Base-by-base conservation (phyloP, 2,329 filamentous ascomycete species). In the Chaetomiaceae sp. region DNA sequence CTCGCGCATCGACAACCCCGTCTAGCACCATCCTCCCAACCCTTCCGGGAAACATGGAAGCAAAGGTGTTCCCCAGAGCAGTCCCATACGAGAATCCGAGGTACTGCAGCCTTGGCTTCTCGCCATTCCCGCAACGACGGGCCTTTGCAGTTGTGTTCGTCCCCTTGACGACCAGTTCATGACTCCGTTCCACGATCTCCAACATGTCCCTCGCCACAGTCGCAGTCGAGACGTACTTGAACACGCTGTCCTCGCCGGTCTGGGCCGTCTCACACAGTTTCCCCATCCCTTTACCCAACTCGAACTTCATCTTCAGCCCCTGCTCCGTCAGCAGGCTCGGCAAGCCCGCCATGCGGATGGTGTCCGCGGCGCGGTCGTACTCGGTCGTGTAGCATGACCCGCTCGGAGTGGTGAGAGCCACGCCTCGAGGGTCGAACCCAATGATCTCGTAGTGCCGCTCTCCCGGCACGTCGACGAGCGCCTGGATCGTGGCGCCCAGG, bases 11-110 rank as follows among this genome's bases (percentile, higher is more conserved):
- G 2, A 75, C 71, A 4, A 78, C 72, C 4, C 74, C 75, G 57
- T 79, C 76, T 1, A 79, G 61, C 6, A 71, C 64, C 36, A 72
- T 58, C n/a, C 66, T 62, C 0, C 65, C 64, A 9, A 73, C 64
- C 2, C 68, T 57, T 17, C 68, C 64, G 6, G 71, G 72, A 51
- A 69, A 73, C 66, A 74, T 68, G 0, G 69, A 66, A 15, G 71
- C 70, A 47, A 71, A 74, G 0, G 70, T 71, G 47, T 67, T 64
- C 1, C 72, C 71, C 0, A 72, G 65, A 27, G 72, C 68, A 0
- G 75, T 74, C 1, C 77, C 77, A 47, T 79, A 79, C 6, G 71
- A 74, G 51, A 77, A 69, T 4, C 76, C 76, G 63, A 67, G 71
- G 59, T 73, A 76, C 20, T 74, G 67, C 14, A 78, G 57, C 34